Base-by-base conservation (phyloP, 768 basidiomycete species). In the Tulasnella sp. region DNA sequence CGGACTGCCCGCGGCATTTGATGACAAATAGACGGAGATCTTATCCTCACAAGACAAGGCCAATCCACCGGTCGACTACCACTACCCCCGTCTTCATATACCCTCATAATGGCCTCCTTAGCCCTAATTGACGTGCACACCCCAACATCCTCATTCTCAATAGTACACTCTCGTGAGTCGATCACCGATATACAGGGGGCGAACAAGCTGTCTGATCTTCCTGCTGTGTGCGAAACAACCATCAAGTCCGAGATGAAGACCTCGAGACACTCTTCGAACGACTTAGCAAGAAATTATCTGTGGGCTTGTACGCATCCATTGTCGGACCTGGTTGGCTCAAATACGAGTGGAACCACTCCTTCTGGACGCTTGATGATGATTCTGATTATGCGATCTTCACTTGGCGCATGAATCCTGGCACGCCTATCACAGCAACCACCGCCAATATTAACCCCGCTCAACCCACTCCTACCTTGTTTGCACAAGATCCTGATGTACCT, bases 311-410 rank as follows among this genome's bases (percentile, higher is more conserved):
- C 8, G 80, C 80, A 17, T 73, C 79, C 61, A 78, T 80, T 19
- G 80, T 92, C 19, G 83, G 81, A 29, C 76, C 85, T 15, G 86
- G 87, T 34, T 91, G 89, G 81, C 73, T 95, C 50, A 90, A 92
- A 67, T 97, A 97, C 68, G 80, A 86, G 63, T 93, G 81, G 75
- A 82, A 83, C 64, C 80, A 82, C 13, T 75, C 81, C 0, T 70
- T 88, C 51, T 96, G 88, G 88, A 86, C 87, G 67, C 73, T 97
- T 10, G 90, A 95, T 68, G 93, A 97, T 67, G 92, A 89, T 42
- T 83, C 87, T 10, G 92, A 97, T 73, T 91, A 93, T 68, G 79
- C 82, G 19, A 95, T 97, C 61, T 89, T 93, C 64, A 74, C 77
- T 38, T 87, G 88, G 83, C 77, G 93, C 11, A 79, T 81, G 61